Conservation (phyloP, 345 rosid species). For the Eucalyptus erythrocorys region DNA sequence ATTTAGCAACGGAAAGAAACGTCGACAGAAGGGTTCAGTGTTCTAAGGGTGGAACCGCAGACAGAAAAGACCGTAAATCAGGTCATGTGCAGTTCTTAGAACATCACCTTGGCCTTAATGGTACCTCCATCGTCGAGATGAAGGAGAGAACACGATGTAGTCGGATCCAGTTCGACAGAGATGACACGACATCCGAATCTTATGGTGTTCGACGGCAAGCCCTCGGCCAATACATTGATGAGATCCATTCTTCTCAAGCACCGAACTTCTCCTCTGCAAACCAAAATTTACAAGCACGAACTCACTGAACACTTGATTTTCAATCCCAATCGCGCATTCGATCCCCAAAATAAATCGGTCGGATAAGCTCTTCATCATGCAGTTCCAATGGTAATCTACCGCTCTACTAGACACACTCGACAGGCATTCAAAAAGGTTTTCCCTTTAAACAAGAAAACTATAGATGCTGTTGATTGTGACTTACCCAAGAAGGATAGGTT, state of each 20-base stretch:
- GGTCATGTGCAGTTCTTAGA: neutral
- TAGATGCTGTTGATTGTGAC: neutral
- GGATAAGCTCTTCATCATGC: neutral
- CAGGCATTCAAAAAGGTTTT: neutral
- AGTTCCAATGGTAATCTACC: neutral
- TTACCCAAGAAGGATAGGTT: neutral
- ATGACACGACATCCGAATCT: conserved; percentile 16
- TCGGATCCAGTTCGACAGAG: neutral
- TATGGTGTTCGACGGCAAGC: conserved; percentile 23
- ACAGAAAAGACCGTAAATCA: neutral
- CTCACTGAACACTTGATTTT: neutral
- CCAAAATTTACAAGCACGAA: neutral
- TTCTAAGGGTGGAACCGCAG: neutral
- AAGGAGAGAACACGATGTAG: neutral
- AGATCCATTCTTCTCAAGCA: conserved; percentile 35
- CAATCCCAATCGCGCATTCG: neutral
- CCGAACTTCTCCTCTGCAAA: conserved; percentile 35
- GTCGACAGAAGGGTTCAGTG: neutral
- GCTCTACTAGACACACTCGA: neutral
- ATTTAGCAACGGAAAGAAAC: neutral
- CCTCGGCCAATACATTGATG: conserved; percentile 21
- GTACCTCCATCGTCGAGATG: conserved; percentile 6
- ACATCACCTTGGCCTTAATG: conserved; percentile 6
- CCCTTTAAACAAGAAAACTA: neutral
- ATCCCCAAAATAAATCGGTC: neutral